Base-by-base conservation (phyloP, 2,329 filamentous ascomycete genomes). In the Tolypocladium sp. region DNA sequence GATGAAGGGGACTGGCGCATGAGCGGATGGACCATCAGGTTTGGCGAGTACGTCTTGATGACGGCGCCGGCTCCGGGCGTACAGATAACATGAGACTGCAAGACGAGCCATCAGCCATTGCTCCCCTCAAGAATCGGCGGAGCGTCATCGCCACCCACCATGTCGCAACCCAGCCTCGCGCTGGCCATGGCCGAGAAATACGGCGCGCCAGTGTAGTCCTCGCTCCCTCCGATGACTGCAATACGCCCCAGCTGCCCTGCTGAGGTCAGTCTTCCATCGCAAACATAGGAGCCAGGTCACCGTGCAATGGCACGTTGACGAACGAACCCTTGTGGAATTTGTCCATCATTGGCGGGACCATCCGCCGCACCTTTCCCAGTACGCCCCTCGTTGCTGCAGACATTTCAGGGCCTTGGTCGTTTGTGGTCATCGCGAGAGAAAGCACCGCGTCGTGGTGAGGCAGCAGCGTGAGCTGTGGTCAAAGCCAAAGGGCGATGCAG, bases 171-270 rank as follows among this genome's bases (percentile, higher is more conserved):
- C 60, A 97, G 77, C 68, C 89, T 86, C 54, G 94, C 94, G 64
- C 91, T 96, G 15, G 94, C 94, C 86, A 97, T 97, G 64, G 93
- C 92, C 25, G 93, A 97, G 76, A 99, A 99, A 77, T 96, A 99
- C 15, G 94, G 94, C 60, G 94, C 94, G 42, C 94, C 94, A 1
- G 94, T 97, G 73, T 97, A 99, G 75, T 97, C 93, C 71, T 93
- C 87, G 70, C 91, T 96, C 46, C 94, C 94, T 57, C 94, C 94
- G 64, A 99, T 94, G 60, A 99, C 94, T 57, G 87, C 94, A 57
- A 99, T 86, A 58, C 94, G 85, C 6, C 94, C 94, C 64, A 96
- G 82, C 75, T 97, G 93, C 61, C 94, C 93, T 96, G 66, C 5
- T n/a, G n/a, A 22, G 17, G 49, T 65, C 57, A 66, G 62, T 62